Evolutionary conservation across 192 early-diverging fungal species (phyloP).

Genomic region (Gamsiella multidivaricata): DNA sequence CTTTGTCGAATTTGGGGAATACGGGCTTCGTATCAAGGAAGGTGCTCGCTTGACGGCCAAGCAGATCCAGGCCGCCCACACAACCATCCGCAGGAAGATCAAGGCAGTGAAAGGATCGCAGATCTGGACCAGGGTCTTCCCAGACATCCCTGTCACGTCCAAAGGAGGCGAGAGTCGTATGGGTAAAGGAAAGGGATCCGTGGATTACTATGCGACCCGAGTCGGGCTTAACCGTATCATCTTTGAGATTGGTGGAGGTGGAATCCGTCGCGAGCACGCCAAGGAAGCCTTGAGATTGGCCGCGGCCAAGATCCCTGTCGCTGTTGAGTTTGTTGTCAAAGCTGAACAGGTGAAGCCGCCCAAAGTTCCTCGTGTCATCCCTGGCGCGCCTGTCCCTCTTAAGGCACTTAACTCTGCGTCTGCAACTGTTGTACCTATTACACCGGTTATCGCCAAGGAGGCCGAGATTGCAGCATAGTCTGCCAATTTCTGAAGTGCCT

Average conservation of each 20-base stretch:
- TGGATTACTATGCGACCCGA: conserved; percentile 93
- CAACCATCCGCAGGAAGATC: conserved; percentile 79
- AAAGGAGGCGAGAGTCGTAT: conserved; percentile 95
- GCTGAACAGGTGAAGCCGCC: conserved; percentile 54
- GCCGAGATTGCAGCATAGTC: conserved; percentile 30
- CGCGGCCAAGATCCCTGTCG: conserved; percentile 70
- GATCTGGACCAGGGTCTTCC: conserved; percentile 89
- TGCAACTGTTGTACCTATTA: not conserved
- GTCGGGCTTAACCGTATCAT: conserved; percentile 90
- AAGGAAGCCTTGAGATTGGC: conserved; percentile 80
- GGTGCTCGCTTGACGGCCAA: conserved; percentile 84
- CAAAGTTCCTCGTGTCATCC: conserved; percentile 38
- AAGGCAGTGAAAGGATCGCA: conserved; percentile 89
- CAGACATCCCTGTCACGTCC: conserved; percentile 91
- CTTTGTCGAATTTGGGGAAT: conserved; percentile 89
- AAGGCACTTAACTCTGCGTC: not conserved
- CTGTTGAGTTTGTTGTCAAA: conserved; percentile 74
- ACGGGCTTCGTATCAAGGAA: conserved; percentile 89
- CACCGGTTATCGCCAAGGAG: conserved; percentile 3
- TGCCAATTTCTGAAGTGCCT: not conserved
- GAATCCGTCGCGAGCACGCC: conserved; percentile 84
- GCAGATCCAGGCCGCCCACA: conserved; percentile 84
- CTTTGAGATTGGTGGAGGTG: conserved; percentile 84
- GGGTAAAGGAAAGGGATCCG: conserved; percentile 97
- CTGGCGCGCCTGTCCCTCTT: conserved; percentile 5